A percentile compares a stretch with the other conserved stretches of the same genome.
Evolutionary conservation across 202 grass and related monocot species (phyloP).

Genomic region (Sporobolus alterniflorus): DNA sequence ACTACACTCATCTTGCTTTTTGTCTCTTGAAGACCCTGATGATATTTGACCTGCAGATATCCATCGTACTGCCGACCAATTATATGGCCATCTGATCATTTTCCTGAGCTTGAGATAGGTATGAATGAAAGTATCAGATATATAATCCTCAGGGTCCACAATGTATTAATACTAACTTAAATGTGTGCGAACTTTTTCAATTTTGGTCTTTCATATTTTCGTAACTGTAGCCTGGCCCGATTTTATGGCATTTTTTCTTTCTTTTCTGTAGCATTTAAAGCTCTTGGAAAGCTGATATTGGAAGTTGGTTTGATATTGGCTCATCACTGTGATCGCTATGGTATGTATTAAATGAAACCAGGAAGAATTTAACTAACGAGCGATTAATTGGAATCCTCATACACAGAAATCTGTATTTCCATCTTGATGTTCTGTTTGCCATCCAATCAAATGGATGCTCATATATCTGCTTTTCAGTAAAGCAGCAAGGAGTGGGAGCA

Average conservation of each 20-base stretch:
- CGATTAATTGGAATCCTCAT: neutral
- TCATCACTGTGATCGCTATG: slow-evolving; percentile 86
- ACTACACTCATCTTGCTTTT: neutral
- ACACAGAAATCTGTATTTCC: neutral
- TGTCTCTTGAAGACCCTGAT: neutral
- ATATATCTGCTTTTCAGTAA: slow-evolving; percentile 40
- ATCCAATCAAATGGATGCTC: neutral
- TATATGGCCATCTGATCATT: slow-evolving; percentile 71
- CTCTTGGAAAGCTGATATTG: slow-evolving; percentile 87
- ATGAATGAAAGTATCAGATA: slow-evolving; percentile 4
- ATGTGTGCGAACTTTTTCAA: neutral
- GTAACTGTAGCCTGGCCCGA: neutral
- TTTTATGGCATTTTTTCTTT: neutral
- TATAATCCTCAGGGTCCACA: neutral
- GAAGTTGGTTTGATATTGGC: slow-evolving; percentile 94
- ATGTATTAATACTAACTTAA: neutral
- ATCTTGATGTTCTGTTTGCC: slow-evolving; percentile 16
- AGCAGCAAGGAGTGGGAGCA: slow-evolving; percentile 38
- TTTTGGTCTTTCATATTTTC: no score
- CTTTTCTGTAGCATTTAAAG: slow-evolving; percentile 72
- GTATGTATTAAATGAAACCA: slow-evolving; percentile 44
- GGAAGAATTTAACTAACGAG: no score
- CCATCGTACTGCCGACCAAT: slow-evolving; percentile 93
- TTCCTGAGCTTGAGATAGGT: slow-evolving; percentile 88
- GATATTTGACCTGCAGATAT: slow-evolving; percentile 58